Percentiles rank a stretch among this genome's conserved stretches.
phyloP scores from a whole-genome alignment of 1,139 yeast species.

The Keqinozyma sinolaborantium region DNA sequence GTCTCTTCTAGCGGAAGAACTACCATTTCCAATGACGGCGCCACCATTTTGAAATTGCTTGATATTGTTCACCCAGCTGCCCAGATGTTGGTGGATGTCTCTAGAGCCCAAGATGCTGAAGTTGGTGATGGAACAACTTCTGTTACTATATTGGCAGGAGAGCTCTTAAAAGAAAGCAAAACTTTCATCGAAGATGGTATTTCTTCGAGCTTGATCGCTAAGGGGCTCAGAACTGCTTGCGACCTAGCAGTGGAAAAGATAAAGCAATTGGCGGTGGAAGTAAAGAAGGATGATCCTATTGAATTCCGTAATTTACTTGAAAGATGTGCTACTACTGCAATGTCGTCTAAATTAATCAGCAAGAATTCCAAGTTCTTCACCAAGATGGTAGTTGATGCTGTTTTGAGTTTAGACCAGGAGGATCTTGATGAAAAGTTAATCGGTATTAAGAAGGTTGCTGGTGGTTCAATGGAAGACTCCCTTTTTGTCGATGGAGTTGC shows the following conservation, averaged over 20 bases:
- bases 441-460: conserved; percentile 93
- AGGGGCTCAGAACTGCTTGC: conserved; percentile 85
- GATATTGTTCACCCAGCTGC: conserved; percentile 99
- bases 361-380: conserved; percentile 87
- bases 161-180: conserved; percentile 86
- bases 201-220: conserved; percentile 81
- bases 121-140: conserved; percentile 99
- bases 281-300: conserved; percentile 42
- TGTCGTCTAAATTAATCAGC: conserved; percentile 91
- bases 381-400: conserved; percentile 96
- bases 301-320: conserved; percentile 76
- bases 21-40: conserved; percentile 97
- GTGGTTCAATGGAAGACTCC: conserved; percentile 96
- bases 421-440: conserved; percentile 86
- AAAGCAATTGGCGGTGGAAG: conserved; percentile 70
- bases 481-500: conserved; percentile 91
- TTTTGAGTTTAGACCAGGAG: conserved; percentile 75
- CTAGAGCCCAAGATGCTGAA: conserved; percentile 97
- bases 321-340: conserved; percentile 94
- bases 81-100: conserved; percentile 87
- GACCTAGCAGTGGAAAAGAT: conserved; percentile 72
- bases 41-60: conserved; percentile 84
- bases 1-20: conserved; percentile 82
- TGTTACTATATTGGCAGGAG: conserved; percentile 93
- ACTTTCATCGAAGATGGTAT: conserved; percentile 93